Percentiles rank a stretch among this genome's conserved stretches.
Conservation (phyloP, 2,329 filamentous ascomycete species). For the Neoscytalidium dimidiatum region DNA sequence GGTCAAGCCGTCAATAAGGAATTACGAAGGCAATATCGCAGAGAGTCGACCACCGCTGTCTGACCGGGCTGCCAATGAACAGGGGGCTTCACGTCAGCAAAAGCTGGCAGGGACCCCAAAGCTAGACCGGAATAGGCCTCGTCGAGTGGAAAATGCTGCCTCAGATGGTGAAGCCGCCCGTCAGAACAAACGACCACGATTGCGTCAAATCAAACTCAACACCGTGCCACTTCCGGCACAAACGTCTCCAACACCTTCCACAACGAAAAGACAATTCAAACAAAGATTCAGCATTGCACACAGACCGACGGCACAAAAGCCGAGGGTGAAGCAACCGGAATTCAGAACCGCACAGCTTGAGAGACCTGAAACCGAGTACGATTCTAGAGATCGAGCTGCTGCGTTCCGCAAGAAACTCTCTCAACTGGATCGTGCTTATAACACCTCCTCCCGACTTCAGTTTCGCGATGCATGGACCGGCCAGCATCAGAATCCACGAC, state of each 20-base stretch:
- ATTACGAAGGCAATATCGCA: not conserved
- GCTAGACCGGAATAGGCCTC: not conserved
- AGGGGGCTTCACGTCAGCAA: conserved; percentile 13
- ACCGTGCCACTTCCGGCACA: not conserved
- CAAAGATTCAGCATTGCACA: not conserved
- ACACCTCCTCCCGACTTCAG: not conserved
- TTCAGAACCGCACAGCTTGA: conserved; percentile 46
- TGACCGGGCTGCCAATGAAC: conserved; percentile 27
- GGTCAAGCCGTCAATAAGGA: conserved; percentile 27
- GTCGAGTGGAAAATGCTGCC: not conserved
- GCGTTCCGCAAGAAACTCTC: conserved; percentile 40
- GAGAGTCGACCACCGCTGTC: conserved; percentile 24
- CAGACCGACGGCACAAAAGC: not conserved
- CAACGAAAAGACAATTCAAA: not conserved
- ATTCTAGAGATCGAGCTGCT: conserved; percentile 35
- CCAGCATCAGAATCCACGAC: conserved; percentile 28
- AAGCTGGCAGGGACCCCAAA: conserved; percentile 5
- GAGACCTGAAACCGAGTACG: conserved; percentile 41
- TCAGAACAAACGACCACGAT: not conserved
- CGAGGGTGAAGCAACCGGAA: conserved; percentile 14
- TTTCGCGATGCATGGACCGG: conserved; percentile 20
- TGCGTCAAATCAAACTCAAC: conserved; percentile 9
- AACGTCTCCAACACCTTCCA: not conserved
- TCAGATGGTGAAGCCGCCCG: not conserved
- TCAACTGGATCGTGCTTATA: conserved; percentile 32